Conservation (phyloP, 2,329 filamentous ascomycete genomes). For the Furcasterigmium sp. region DNA sequence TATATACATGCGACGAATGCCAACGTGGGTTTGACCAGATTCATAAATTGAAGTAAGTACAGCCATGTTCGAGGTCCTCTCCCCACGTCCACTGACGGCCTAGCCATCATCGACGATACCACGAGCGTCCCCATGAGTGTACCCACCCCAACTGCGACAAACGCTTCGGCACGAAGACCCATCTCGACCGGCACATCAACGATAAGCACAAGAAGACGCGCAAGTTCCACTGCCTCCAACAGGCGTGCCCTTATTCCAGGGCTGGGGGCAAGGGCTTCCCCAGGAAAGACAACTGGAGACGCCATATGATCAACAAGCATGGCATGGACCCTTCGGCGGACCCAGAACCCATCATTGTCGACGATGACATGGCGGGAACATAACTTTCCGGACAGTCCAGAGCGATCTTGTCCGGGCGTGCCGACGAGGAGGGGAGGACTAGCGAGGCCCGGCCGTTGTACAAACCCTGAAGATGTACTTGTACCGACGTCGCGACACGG, state of each 20-base stretch:
- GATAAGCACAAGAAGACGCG: constrained; percentile 56
- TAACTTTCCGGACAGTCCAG: no score
- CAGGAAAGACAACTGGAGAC: constrained; percentile 57
- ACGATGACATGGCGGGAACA: constrained; percentile 11
- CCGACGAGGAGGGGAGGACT: no score
- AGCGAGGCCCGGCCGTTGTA: no score
- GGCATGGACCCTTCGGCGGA: constrained; percentile 21
- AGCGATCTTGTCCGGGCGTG: no score
- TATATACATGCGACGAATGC: constrained; percentile 35
- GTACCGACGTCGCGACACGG: no score
- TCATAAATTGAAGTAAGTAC: constrained; percentile 52
- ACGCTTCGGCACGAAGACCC: constrained; percentile 56
- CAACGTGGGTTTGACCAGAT: constrained; percentile 48
- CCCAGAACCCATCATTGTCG: constrained; percentile 15
- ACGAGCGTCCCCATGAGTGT: constrained; percentile 55
- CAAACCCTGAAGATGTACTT: no score
- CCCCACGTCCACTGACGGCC: no score
- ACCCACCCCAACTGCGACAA: constrained; percentile 47
- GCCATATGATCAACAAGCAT: constrained; percentile 59
- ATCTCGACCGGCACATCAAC: constrained; percentile 57
- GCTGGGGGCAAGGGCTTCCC: constrained; percentile 54
- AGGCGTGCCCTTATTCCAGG: constrained; percentile 50
- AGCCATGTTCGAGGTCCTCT: no score
- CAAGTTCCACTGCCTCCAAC: constrained; percentile 53
- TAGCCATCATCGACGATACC: constrained; percentile 56